phyloP scores from a whole-genome alignment of 306 rosid genomes.

The Vicia sativa region DNA sequence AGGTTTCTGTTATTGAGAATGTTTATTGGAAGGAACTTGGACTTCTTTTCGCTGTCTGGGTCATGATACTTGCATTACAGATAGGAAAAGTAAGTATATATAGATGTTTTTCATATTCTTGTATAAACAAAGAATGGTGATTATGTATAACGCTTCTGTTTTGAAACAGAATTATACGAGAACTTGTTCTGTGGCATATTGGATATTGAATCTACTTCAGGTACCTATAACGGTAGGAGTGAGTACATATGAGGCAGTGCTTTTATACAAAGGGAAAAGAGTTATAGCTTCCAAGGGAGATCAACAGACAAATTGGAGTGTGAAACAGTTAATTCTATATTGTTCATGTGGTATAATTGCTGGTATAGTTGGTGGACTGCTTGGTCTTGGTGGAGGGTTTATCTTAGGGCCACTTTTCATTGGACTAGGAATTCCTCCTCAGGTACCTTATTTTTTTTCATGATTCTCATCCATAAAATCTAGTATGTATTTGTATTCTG shows the following conservation, averaged over 20 bases:
- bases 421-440: conserved; percentile 78
- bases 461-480: not conserved
- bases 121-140: not conserved
- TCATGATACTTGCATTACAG: conserved; percentile 41
- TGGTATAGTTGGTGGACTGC: conserved; percentile 76
- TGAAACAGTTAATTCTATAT: conserved; percentile 50
- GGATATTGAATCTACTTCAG: conserved; percentile 62
- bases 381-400: conserved; percentile 88
- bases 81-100: conserved; percentile 39
- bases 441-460: conserved; percentile 42
- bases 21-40: conserved; percentile 62
- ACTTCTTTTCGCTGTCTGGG: conserved; percentile 65
- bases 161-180: conserved; percentile 52
- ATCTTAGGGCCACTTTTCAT: conserved; percentile 81
- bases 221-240: conserved; percentile 38
- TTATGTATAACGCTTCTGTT: not conserved
- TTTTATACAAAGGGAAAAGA: conserved; percentile 56
- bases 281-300: conserved; percentile 65
- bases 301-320: conserved; percentile 52
- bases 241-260: conserved; percentile 37
- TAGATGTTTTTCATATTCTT: not conserved
- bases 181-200: conserved; percentile 56
- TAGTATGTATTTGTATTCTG: not conserved
- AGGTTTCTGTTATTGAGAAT: conserved; percentile 45
- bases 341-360: conserved; percentile 59